Percentiles rank a stretch among this genome's conserved stretches.
These are phyloP conservation scores for Lathyrus sativus DNA, from an alignment of 306 rosid species.

Conservation along the genomic window DNA sequence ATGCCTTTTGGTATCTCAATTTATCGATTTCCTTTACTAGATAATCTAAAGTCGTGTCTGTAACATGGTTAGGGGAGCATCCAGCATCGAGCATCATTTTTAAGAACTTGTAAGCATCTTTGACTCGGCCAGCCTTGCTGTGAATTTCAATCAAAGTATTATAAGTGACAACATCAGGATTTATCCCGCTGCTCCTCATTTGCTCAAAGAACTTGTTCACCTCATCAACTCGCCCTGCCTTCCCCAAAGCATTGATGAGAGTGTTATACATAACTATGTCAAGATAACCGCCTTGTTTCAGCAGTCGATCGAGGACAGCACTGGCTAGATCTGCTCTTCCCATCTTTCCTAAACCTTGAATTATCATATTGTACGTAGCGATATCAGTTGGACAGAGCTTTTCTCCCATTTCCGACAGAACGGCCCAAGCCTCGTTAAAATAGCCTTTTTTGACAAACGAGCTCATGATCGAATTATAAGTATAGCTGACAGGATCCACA, in stretches of 20 bases:
- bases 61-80: slow-evolving; percentile 83
- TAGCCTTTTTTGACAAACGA: slow-evolving; percentile 92
- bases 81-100: slow-evolving; percentile 92
- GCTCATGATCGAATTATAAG: slow-evolving; percentile 87
- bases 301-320: slow-evolving; percentile 73
- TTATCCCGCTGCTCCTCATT: slow-evolving; percentile 76
- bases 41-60: slow-evolving; percentile 86
- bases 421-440: slow-evolving; percentile 72
- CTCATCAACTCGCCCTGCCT: slow-evolving; percentile 76
- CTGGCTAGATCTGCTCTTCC: slow-evolving; percentile 95
- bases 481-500: slow-evolving; percentile 65
- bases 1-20: slow-evolving; percentile 68
- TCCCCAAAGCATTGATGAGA: slow-evolving; percentile 80
- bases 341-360: slow-evolving; percentile 93
- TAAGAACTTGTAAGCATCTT: slow-evolving; percentile 81
- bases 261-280: slow-evolving; percentile 94
- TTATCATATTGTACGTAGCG: slow-evolving; percentile 85
- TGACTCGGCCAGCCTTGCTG: slow-evolving; percentile 77
- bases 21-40: slow-evolving; percentile 87
- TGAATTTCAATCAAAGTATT: slow-evolving; percentile 93
- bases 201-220: slow-evolving; percentile 76
- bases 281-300: slow-evolving; percentile 87
- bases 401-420: slow-evolving; percentile 76
- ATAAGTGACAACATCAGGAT: slow-evolving; percentile 84
- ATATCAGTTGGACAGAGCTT: slow-evolving; percentile 75